Percentiles rank a stretch among this genome's conserved stretches.
These are phyloP conservation scores for Stephania japonica DNA, from an alignment of 164 flowering plant genomes.

Conservation along the genomic window DNA sequence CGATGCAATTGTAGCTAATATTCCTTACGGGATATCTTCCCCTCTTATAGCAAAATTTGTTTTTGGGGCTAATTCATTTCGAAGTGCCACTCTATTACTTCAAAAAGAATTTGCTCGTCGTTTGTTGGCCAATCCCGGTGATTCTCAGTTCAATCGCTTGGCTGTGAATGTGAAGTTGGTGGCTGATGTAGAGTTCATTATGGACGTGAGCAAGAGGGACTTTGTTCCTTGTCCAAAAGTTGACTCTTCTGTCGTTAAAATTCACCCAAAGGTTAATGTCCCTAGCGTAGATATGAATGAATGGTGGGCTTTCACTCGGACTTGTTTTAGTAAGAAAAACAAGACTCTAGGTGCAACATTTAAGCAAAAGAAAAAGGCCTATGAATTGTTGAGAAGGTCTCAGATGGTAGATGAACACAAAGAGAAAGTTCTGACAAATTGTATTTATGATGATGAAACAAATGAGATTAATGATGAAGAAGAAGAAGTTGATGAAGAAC, in stretches of 20 bases:
- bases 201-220: constrained; percentile 91
- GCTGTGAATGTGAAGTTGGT: constrained; percentile 85
- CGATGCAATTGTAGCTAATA: constrained; percentile 86
- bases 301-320: constrained; percentile 81
- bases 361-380: constrained; percentile 80
- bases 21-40: constrained; percentile 82
- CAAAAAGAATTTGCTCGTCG: constrained; percentile 92
- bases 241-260: constrained; percentile 77
- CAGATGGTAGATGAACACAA: constrained; percentile 4
- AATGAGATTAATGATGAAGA: constrained; percentile 21
- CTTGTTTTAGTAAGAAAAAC: constrained; percentile 82
- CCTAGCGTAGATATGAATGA: constrained; percentile 66
- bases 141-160: constrained; percentile 71
- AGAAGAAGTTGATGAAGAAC: constrained; percentile 20
- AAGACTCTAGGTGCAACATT: constrained; percentile 87
- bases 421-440: constrained; percentile 2
- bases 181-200: constrained; percentile 69
- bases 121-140: constrained; percentile 77
- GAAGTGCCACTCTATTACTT: constrained; percentile 76
- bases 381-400: constrained; percentile 46
- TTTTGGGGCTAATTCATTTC: constrained; percentile 39
- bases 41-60: constrained; percentile 70
- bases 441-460: constrained; percentile 11
- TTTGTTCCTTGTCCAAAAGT: constrained; percentile 84
- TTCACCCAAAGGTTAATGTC: constrained; percentile 48